phyloP scores from a whole-genome alignment of 495 filamentous ascomycete species.

The Sordaria brevicollis region DNA sequence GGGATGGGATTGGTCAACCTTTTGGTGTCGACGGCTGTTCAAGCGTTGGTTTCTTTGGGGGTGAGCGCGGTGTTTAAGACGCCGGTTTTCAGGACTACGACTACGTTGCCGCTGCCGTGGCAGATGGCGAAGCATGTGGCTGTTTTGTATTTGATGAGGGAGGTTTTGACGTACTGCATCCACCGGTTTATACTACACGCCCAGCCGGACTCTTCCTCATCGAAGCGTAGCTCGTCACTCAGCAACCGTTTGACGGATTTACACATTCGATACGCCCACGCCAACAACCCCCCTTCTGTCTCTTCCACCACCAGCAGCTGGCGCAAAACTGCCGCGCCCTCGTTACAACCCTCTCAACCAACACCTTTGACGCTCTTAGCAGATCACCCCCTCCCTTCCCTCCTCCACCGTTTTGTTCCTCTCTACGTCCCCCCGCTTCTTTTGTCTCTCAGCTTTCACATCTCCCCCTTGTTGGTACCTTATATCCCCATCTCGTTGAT shows the following conservation, averaged over 20 bases:
- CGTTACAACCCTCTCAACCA: slow-evolving; percentile 37
- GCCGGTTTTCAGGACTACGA: slow-evolving; percentile 34
- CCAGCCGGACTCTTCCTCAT: slow-evolving; percentile 7
- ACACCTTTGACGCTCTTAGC: slow-evolving; percentile 44
- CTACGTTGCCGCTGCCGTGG: slow-evolving; percentile 36
- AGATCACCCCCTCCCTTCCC: slow-evolving; percentile 70
- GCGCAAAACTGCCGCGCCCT: slow-evolving; percentile 44
- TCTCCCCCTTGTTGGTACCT: neutral
- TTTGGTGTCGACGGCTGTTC: slow-evolving; percentile 41
- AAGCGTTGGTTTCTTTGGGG: slow-evolving; percentile 40
- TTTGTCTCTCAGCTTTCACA: slow-evolving; percentile 8
- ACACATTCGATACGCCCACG: neutral
- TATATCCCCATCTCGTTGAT: neutral
- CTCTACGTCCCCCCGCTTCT: slow-evolving; percentile 54
- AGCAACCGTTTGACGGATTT: slow-evolving; percentile 20
- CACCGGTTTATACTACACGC: slow-evolving; percentile 65
- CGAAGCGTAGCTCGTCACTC: slow-evolving; percentile 11
- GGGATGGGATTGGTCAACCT: slow-evolving; percentile 58
- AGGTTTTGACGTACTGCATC: slow-evolving; percentile 56
- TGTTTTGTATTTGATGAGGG: slow-evolving; percentile 44
- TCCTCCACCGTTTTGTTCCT: slow-evolving; percentile 61
- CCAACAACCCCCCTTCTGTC: slow-evolving; percentile 14
- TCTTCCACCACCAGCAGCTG: slow-evolving; percentile 44
- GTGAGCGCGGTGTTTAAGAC: slow-evolving; percentile 15
- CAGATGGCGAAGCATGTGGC: slow-evolving; percentile 54